Conservation (phyloP, 148 eudicot species). For the Chenopodium berlandieri region DNA sequence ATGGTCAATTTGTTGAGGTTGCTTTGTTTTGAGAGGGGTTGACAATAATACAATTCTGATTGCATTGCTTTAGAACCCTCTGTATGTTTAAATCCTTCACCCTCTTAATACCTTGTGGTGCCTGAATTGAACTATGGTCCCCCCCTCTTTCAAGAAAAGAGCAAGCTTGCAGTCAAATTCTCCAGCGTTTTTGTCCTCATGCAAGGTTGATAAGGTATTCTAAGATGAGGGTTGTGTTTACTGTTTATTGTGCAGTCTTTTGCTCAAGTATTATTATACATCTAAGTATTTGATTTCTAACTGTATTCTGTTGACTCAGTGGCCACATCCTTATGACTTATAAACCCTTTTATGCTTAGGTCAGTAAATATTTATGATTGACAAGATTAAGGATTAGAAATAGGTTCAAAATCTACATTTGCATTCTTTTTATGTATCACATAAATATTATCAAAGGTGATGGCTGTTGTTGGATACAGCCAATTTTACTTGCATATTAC, state of each 20-base stretch:
- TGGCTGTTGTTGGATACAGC: neutral
- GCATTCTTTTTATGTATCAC: neutral
- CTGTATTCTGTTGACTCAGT: neutral
- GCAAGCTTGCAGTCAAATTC: neutral
- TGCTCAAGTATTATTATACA: neutral
- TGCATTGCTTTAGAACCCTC: neutral
- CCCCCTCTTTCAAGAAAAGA: neutral
- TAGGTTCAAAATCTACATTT: neutral
- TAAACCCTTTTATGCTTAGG: neutral
- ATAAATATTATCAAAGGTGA: neutral
- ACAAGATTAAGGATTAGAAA: neutral
- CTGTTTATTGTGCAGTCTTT: neutral
- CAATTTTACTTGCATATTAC: slow-evolving; percentile 1
- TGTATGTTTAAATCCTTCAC: neutral
- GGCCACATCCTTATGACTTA: neutral
- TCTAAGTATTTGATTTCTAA: neutral
- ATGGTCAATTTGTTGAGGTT: neutral
- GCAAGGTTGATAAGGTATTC: neutral
- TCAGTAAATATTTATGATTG: neutral
- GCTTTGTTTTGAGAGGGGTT: neutral
- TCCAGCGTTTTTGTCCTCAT: neutral
- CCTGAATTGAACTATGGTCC: neutral
- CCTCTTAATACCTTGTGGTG: neutral
- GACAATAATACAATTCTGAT: neutral
- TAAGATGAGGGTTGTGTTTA: neutral